phyloP scores from a whole-genome alignment of 2,329 filamentous ascomycete genomes.

The Xylaria sp. region DNA sequence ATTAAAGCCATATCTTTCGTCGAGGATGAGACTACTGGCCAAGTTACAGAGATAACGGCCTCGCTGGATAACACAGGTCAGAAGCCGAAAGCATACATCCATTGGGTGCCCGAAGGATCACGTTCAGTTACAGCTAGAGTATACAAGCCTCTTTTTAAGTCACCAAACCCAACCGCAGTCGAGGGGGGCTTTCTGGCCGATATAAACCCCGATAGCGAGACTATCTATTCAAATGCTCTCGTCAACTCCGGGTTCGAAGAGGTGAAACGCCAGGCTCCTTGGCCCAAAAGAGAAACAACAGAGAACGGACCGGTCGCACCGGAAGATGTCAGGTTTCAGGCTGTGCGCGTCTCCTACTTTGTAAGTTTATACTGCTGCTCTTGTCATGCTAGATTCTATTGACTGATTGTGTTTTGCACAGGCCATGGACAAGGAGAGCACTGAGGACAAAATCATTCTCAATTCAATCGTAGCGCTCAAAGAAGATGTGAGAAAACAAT shows the following conservation, averaged over 20 bases:
- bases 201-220: not conserved
- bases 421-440: not conserved
- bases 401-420: not conserved
- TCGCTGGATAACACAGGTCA: not conserved
- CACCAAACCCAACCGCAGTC: not conserved
- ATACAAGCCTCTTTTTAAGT: not conserved
- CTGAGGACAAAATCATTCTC: not conserved
- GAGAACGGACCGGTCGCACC: not conserved
- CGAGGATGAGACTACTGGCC: slow-evolving; percentile 3
- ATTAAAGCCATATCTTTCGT: not conserved
- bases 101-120: not conserved
- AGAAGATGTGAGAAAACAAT: not conserved
- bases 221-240: not conserved
- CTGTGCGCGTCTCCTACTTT: slow-evolving; percentile 1
- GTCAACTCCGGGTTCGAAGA: not conserved
- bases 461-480: not conserved
- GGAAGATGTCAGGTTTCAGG: slow-evolving; percentile 1
- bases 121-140: not conserved
- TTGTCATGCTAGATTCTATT: not conserved
- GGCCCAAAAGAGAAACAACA: not conserved
- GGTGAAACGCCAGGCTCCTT: not conserved
- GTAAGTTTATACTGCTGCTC: not conserved
- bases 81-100: not conserved
- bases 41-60: not conserved
- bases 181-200: not conserved